Conservation (phyloP, 169 alveolate species). For the Theileria sp. region DNA sequence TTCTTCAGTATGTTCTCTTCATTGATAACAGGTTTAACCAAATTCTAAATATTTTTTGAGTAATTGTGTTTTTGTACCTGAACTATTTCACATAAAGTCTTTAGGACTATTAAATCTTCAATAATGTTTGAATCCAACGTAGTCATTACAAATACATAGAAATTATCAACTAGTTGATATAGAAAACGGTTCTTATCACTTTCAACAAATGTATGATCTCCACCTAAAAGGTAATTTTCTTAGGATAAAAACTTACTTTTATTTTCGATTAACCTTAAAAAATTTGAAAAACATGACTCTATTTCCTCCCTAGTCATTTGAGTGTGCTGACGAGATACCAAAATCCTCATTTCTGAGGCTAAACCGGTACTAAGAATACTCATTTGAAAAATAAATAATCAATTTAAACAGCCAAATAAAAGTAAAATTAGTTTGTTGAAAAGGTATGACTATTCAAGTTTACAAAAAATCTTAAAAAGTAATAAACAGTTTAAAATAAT, state of each 20-base stretch:
- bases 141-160: conserved; percentile 77
- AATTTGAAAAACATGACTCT: conserved; percentile 48
- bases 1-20: conserved; percentile 71
- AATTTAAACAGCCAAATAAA: too few relatives aligned
- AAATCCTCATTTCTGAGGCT: conserved; percentile 63
- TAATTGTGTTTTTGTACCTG: conserved; percentile 52
- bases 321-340: conserved; percentile 62
- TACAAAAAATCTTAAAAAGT: not conserved
- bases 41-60: conserved; percentile 2
- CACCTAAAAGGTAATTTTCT: conserved; percentile 15
- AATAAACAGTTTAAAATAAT: not conserved
- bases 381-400: conserved; percentile 25
- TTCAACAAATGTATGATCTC: conserved; percentile 77
- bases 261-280: conserved; percentile 45
- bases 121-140: conserved; percentile 75
- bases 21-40: conserved; percentile 61
- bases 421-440: not conserved
- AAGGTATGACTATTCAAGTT: not conserved
- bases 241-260: conserved; percentile 27
- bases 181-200: conserved; percentile 74
- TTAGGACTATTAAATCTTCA: conserved; percentile 72
- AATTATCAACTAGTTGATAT: conserved; percentile 75
- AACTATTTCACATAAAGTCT: conserved; percentile 71
- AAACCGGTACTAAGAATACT: conserved; percentile 56
- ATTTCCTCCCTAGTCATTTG: conserved; percentile 47